Evolutionary conservation across 2,329 filamentous ascomycete genomes (phyloP).

Genomic region (Thielaviopsis populi): DNA sequence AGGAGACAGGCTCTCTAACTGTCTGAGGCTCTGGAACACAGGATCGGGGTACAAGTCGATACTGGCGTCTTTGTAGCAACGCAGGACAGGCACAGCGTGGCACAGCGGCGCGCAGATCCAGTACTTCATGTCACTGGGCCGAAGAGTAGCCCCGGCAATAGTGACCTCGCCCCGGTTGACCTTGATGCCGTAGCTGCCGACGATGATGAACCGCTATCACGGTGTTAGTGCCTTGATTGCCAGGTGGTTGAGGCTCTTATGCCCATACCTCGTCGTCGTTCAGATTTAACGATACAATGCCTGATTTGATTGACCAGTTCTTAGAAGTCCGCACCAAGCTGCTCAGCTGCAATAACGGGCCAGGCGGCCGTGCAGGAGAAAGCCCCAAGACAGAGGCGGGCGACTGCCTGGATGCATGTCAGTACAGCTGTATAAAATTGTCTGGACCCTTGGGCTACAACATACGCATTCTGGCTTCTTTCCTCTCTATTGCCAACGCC

Average conservation of each 20-base stretch:
- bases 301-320: slow-evolving; percentile 19
- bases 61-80: slow-evolving; percentile 33
- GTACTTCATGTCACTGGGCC: slow-evolving; percentile 30
- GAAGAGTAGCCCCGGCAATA: slow-evolving; percentile 49
- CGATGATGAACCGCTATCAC: slow-evolving; percentile 40
- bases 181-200: slow-evolving; percentile 54
- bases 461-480: not conserved
- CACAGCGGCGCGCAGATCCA: slow-evolving; percentile 54
- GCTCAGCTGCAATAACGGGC: slow-evolving; percentile 8
- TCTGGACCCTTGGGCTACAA: not conserved
- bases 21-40: slow-evolving; percentile 32
- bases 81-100: slow-evolving; percentile 53
- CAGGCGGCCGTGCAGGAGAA: slow-evolving; percentile 1
- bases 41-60: slow-evolving; percentile 44
- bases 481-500: not conserved
- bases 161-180: slow-evolving; percentile 48
- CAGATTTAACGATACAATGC: slow-evolving; percentile 30
- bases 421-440: not conserved
- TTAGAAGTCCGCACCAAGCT: slow-evolving; percentile 9
- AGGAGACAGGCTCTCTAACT: slow-evolving; percentile 46
- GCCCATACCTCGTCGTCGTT: slow-evolving; percentile 34
- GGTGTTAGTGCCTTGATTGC: not conserved
- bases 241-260: not conserved
- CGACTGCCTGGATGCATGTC: not conserved
- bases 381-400: not conserved